These are phyloP conservation scores for Hepatocystis sp. DNA, from an alignment of 169 alveolate genomes.

Conservation along the genomic window DNA sequence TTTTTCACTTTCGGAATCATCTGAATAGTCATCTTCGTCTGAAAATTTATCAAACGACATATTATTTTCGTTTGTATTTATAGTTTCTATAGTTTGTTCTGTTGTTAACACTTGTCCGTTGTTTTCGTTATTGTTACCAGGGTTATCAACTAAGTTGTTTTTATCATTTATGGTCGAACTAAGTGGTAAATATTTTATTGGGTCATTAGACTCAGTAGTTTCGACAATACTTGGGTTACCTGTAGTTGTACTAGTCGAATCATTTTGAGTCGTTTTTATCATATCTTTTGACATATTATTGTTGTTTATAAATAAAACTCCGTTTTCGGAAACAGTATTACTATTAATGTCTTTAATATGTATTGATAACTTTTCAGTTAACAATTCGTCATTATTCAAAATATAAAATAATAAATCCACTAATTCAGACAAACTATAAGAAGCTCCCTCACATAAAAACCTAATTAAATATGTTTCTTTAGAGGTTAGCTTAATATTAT, in stretches of 20 bases:
- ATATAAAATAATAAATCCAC: constrained; percentile 44
- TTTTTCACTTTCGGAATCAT: constrained; percentile 23
- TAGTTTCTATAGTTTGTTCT: no score
- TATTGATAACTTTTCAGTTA: constrained; percentile 23
- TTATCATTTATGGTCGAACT: no score
- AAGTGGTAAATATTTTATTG: no score
- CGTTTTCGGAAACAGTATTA: neutral
- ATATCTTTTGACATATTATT: neutral
- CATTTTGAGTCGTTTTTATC: no score
- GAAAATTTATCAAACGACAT: constrained; percentile 44
- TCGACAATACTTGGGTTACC: no score
- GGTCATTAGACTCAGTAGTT: no score
- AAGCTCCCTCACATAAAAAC: constrained; percentile 61
- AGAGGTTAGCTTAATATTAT: constrained; percentile 24
- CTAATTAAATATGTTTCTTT: constrained; percentile 51
- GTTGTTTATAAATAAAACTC: neutral
- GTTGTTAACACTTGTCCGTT: no score
- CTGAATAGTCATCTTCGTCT: constrained; percentile 42
- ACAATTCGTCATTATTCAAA: constrained; percentile 51
- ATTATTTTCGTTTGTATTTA: neutral
- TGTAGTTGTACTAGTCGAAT: no score
- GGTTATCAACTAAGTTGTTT: no score
- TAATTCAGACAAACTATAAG: constrained; percentile 19
- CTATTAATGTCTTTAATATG: constrained; percentile 1
- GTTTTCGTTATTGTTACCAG: neutral